Evolutionary conservation across 2,329 filamentous ascomycete genomes (phyloP), one percentile per base, ranked within the genome.

Genomic region (Plectosphaerella plurivora): DNA sequence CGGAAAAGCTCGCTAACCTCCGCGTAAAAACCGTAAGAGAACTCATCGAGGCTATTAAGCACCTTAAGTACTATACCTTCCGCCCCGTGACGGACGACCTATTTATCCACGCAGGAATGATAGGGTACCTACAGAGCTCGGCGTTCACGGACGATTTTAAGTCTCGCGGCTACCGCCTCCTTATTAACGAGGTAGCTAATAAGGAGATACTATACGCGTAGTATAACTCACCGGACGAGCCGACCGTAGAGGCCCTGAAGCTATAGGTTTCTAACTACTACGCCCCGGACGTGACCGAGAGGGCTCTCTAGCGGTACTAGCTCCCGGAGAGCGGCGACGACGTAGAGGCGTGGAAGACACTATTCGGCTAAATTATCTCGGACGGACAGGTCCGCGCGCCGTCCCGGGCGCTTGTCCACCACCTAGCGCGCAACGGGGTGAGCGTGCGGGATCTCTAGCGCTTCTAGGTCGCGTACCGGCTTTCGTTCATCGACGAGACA

Each of bases 11-110:
- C 4, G 56, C 58, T 1, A 45, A 53, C 2, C 58, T 76, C 5
- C 64, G 72, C 9, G 49, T 60, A 5, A 56, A 73, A 4, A 60
- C 58, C 5, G 56, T 62, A 2, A 50, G 59, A 2, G 64, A 71
- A 15, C 60, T 76, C 3, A 57, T 71, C 2, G 54, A 55, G 3
- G 64, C 66, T 0, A 65, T 74, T 15, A 60, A 63, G n/a, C 57
- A 70, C 9, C 58, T 76, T 28, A 66, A 74, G 51, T 65, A 72
- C 45, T 73, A 76, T 54, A 76, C 73, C 0, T 77, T 76, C 62
- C 69, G 74, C 2, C 70, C 72, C 1, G 65, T 73, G 6, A 76
- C 72, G 0, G 72, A 76, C 46, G 64, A 65, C 8, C 33, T 67
- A 1, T 76, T 76, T 52, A 65, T 75, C 16, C 64, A 67, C 9